These are phyloP conservation scores for Penicillium occitanis DNA, from an alignment of 2,329 filamentous ascomycete species.

Conservation along the genomic window DNA sequence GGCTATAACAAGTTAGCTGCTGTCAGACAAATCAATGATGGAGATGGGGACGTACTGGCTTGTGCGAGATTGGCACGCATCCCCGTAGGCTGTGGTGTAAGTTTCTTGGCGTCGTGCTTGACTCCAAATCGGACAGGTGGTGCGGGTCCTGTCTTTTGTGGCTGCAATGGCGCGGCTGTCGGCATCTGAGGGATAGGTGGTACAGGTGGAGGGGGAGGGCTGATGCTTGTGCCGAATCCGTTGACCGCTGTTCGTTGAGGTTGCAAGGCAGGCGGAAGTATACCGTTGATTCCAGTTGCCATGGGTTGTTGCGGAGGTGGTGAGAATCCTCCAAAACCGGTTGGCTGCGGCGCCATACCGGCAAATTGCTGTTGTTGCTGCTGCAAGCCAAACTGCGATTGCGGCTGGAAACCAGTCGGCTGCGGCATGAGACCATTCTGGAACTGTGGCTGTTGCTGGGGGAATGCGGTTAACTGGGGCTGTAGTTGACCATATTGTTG, in stretches of 20 bases:
- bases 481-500: slow-evolving; percentile 57
- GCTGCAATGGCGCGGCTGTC: slow-evolving; percentile 62
- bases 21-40: slow-evolving; percentile 16
- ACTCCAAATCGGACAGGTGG: slow-evolving; percentile 89
- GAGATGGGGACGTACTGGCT: slow-evolving; percentile 71
- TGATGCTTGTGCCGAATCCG: slow-evolving; percentile 50
- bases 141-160: slow-evolving; percentile 81
- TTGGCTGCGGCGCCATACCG: slow-evolving; percentile 53
- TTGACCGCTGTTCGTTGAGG: slow-evolving; percentile 53
- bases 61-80: slow-evolving; percentile 85
- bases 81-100: slow-evolving; percentile 83
- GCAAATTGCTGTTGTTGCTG: slow-evolving; percentile 38
- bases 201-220: slow-evolving; percentile 52
- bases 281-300: slow-evolving; percentile 46
- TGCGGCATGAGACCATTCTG: slow-evolving; percentile 45
- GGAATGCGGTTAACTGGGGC: slow-evolving; percentile 25
- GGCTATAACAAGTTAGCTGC: slow-evolving; percentile 46
- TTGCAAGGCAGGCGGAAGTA: slow-evolving; percentile 41
- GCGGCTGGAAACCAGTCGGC: slow-evolving; percentile 47
- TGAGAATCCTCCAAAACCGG: slow-evolving; percentile 50
- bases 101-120: slow-evolving; percentile 67
- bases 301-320: slow-evolving; percentile 41
- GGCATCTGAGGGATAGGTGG: slow-evolving; percentile 60
- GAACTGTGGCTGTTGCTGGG: slow-evolving; percentile 27
- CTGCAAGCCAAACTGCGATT: slow-evolving; percentile 47